phyloP scores from a whole-genome alignment of 208 protist genomes.

The Tritrichomonas musculus region DNA sequence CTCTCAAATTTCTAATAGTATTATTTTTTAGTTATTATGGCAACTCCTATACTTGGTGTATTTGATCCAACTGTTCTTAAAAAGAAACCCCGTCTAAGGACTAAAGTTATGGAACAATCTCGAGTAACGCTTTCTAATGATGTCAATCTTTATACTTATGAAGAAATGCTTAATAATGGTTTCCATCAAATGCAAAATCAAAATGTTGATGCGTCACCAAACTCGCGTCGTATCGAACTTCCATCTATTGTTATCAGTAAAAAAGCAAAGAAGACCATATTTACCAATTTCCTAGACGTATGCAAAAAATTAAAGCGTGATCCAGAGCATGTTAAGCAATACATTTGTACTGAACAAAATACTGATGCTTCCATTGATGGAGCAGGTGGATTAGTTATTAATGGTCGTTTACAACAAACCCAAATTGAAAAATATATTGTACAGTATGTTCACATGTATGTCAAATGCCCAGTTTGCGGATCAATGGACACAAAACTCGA shows the following conservation, averaged over 20 bases:
- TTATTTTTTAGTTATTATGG: no score
- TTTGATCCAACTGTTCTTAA: not conserved
- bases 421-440: not conserved
- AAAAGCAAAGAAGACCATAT: constrained; percentile 3
- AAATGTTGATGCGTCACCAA: not conserved
- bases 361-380: constrained; percentile 18
- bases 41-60: not conserved
- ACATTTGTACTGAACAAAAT: constrained; percentile 6
- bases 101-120: not conserved
- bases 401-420: not conserved
- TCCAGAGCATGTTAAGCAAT: constrained; percentile 29
- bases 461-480: constrained; percentile 1
- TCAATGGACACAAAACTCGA: not conserved
- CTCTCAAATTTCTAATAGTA: no score
- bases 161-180: not conserved
- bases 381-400: not conserved
- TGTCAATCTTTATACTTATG: not conserved
- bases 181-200: not conserved
- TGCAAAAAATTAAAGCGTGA: not conserved
- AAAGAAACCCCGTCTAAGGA: not conserved
- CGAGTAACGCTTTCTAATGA: not conserved
- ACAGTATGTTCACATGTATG: not conserved
- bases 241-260: not conserved
- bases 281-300: not conserved
- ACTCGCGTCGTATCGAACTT: not conserved